Evolutionary conservation across 306 rosid genomes (phyloP), one percentile per base, ranked within the genome.

Genomic region (Pterocarpus macrocarpus): DNA sequence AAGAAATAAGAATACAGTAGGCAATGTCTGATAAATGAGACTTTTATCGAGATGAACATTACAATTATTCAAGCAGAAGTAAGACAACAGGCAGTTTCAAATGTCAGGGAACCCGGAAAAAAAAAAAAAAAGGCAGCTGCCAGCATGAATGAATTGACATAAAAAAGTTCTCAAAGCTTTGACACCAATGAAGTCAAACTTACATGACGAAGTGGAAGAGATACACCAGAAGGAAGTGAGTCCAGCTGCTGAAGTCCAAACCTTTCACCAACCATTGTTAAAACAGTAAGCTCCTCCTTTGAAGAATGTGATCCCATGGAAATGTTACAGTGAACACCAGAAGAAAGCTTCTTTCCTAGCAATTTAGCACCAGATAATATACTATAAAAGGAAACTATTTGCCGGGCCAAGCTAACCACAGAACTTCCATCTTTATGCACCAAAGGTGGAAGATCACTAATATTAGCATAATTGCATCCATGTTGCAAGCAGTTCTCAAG

Each of bases 201-300:
- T 85, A 95, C 99, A 84, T 95, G 97, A 70, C 97, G 88, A 78
- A 91, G 83, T 55, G 99, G 95, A 75, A 95, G 97, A 73, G 99
- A 95, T 80, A 89, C 92, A 65, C 99, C 99, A 79, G 94, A 93
- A 87, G 97, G 99, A 70, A 95, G 85, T 59, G 90, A 87, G 85
- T 95, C 99, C 45, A 95, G 93, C 86, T 95, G 99, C 85, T 90
- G 92, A 74, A 93, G 92, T 78, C 97, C 99, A 88, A 95, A 95
- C 78, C 87, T 90, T 90, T 95, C 99, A 77, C 97, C 99, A 86
- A 93, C 97, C 99, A 95, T 91, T 52, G 97, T 97, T 88, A 95
- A 88, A 71, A 95, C 93, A 53, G 91, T 81, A 43, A 95, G 93
- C 83, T 95, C 97, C 90, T 95, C 99, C 55, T 85, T 89, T 62